Evolutionary conservation across 2,329 filamentous ascomycete genomes (phyloP).

Genomic region (Neobulgaria alba): DNA sequence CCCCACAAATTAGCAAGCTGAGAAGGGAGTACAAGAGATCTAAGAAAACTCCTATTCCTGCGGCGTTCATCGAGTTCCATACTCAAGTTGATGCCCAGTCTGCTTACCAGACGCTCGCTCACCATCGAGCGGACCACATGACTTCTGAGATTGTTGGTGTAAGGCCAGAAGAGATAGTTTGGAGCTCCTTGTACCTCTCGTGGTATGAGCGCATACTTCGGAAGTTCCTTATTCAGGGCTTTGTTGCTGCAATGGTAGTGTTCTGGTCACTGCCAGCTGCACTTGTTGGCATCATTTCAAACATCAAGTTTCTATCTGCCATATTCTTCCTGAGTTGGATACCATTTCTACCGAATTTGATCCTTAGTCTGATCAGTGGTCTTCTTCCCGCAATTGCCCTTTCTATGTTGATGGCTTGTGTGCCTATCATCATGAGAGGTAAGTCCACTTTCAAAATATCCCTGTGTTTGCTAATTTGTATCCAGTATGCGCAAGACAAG

Average conservation of each 20-base stretch:
- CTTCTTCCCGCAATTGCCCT: constrained; percentile 52
- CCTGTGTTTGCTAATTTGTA: not conserved
- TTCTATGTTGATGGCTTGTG: constrained; percentile 49
- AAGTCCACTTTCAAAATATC: constrained; percentile 19
- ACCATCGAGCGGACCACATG: constrained; percentile 56
- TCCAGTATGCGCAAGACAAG: constrained; percentile 47
- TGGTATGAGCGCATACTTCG: constrained; percentile 54
- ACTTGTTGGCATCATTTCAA: constrained; percentile 54
- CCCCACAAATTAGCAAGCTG: constrained; percentile 26
- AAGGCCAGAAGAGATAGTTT: constrained; percentile 53
- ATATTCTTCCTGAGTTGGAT: constrained; percentile 51
- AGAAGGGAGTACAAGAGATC: constrained; percentile 33
- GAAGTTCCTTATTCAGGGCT: constrained; percentile 39
- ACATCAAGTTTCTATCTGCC: constrained; percentile 46
- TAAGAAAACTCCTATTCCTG: constrained; percentile 44
- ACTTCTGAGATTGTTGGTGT: constrained; percentile 55
- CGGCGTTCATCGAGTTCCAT: constrained; percentile 59
- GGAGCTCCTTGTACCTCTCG: constrained; percentile 55
- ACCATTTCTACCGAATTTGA: constrained; percentile 41
- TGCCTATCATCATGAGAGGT: constrained; percentile 53
- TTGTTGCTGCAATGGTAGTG: constrained; percentile 49
- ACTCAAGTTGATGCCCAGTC: constrained; percentile 52
- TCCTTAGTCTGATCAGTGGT: constrained; percentile 54
- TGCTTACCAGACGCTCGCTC: constrained; percentile 56
- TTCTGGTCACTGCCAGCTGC: constrained; percentile 65